A percentile compares a stretch with the other conserved stretches of the same genome.
phyloP scores from a whole-genome alignment of 2,329 filamentous ascomycete genomes.

The Trichoderma sp. region DNA sequence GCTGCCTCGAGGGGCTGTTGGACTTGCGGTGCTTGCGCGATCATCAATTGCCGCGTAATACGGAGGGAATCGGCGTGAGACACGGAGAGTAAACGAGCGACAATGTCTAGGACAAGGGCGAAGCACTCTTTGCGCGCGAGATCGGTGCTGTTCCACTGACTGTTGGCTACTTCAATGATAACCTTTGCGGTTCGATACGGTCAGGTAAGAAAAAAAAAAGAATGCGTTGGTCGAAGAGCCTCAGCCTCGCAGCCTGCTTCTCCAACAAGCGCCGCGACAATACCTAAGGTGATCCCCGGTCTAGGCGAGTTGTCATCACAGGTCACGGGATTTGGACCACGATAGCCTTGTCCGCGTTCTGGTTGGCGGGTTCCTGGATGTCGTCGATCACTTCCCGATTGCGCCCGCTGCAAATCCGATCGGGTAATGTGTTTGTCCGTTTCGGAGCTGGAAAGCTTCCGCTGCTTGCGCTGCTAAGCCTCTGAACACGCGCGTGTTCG shows the following conservation, averaged over 20 bases:
- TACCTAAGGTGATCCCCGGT: not conserved
- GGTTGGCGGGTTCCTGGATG: conserved; percentile 28
- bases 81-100: conserved; percentile 20
- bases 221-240: conserved; percentile 3
- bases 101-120: conserved; percentile 1
- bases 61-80: not conserved
- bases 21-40: conserved; percentile 11
- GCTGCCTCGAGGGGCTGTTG: conserved; percentile 7
- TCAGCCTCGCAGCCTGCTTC: conserved; percentile 26
- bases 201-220: not conserved
- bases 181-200: not conserved
- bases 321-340: conserved; percentile 21
- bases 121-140: no score
- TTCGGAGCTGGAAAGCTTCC: not conserved
- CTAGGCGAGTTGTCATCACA: conserved; percentile 5
- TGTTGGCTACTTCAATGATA: not conserved
- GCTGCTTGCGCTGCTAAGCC: not conserved
- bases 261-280: conserved; percentile 10
- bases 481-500: no score
- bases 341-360: not conserved
- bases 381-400: conserved; percentile 4
- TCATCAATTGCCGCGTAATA: conserved; percentile 24
- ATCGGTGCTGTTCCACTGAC: no score
- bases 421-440: conserved; percentile 29
- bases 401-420: not conserved